Evolutionary conservation across 2,329 filamentous ascomycete species (phyloP).

Genomic region (Xylariaceae sp.): DNA sequence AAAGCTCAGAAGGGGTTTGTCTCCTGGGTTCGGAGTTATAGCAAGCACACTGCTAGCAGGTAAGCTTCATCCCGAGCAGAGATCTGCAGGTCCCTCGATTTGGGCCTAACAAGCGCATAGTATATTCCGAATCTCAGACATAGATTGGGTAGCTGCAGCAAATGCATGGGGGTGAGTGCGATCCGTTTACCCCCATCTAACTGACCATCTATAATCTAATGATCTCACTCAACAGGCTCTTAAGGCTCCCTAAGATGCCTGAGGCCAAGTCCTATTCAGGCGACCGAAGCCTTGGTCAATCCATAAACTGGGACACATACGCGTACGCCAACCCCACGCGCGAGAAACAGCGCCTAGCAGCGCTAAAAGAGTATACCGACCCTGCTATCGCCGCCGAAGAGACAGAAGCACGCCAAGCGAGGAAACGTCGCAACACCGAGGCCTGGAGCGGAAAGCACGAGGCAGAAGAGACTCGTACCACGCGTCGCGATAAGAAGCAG

Average conservation of each 20-base stretch:
- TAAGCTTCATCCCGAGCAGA: constrained; percentile 1
- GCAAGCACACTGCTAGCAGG: constrained; percentile 82
- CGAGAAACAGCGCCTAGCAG: constrained; percentile 60
- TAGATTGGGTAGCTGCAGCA: constrained; percentile 81
- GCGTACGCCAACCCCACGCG: constrained; percentile 68
- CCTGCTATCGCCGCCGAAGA: too few relatives aligned
- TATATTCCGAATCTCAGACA: constrained; percentile 78
- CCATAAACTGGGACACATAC: constrained; percentile 64
- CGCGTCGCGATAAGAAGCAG: constrained; percentile 61
- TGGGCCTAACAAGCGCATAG: constrained; percentile 8
- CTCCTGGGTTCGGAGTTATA: constrained; percentile 87
- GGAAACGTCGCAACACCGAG: constrained; percentile 59
- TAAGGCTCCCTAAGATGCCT: constrained; percentile 89
- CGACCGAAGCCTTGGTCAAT: constrained; percentile 59
- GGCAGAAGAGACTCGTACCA: constrained; percentile 58
- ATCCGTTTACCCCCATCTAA: not conserved
- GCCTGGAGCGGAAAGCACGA: constrained; percentile 72
- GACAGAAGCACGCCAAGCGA: constrained; percentile 40
- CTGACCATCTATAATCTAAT: not conserved
- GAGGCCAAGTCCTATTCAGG: constrained; percentile 73
- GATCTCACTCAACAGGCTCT: constrained; percentile 39
- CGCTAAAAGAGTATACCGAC: constrained; percentile 38
- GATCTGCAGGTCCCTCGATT: not conserved
- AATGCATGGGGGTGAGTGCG: constrained; percentile 65
- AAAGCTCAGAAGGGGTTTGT: constrained; percentile 91